Base-by-base conservation (phyloP, 345 rosid genomes). In the Aquilaria yunnanensis region DNA sequence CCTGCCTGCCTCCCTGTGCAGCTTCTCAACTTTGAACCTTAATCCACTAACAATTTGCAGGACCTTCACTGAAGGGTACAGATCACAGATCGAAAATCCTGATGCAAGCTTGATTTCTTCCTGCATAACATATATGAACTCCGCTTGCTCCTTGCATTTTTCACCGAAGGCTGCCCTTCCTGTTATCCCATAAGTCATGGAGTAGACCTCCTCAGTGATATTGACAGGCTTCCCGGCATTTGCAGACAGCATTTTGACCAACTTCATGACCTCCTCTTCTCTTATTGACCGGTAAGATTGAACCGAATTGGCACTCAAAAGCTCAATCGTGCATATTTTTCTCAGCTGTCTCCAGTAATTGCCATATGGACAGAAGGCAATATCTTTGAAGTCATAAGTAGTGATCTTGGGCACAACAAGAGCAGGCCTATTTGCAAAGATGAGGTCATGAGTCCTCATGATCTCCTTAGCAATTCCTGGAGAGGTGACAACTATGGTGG, bases 371-470 rank as follows among this genome's bases (percentile, higher is more conserved):
- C 75, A 23, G 51, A 43, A 71, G 0, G 9, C 47, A 9, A 81
- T 63, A 14, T 9, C 54, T 14, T 57, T 50, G 2, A 6, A 32
- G 32, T 71, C 66, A 23, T 75, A 68, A 11, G 45, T 1, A 1
- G 68, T 4, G 3, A 72, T 64, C 5, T 61, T 55, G 1, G 62
- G 23, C 0, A 65, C 29, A 4, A 74, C 32, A 8, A 37, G 7
- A 16, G 0, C 7, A 9, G 81, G 79, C 48, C 83, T 71, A 0
- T 16, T 34, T 0, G 83, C 61, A 32, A 81, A 78, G 31, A 11
- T 57, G 32, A 69, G 3, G 31, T 76, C 83, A 45, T 81, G 73
- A 4, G 65, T 58, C 59, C 67, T 78, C 70, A 81, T 56, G 7
- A 74, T 63, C 43, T 74, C 68, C 33, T 54, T 61, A 11, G 81